phyloP scores from a whole-genome alignment of 805 yeast genomes.

The Ogataea siamensis region DNA sequence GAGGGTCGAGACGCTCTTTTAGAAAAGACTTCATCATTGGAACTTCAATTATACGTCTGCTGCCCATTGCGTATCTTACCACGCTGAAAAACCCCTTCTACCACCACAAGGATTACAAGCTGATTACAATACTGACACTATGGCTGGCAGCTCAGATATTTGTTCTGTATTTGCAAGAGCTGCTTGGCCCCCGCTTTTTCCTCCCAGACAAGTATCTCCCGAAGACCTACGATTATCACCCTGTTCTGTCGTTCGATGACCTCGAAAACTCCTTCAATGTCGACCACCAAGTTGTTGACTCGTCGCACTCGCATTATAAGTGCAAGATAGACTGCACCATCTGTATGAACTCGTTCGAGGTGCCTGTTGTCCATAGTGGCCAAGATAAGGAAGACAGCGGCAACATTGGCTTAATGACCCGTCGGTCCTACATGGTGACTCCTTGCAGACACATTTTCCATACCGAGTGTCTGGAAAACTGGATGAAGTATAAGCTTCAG shows the following conservation, averaged over 20 bases:
- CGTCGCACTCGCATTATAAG: slow-evolving; percentile 32
- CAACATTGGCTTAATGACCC: slow-evolving; percentile 28
- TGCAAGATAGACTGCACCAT: slow-evolving; percentile 78
- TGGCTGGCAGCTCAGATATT: slow-evolving; percentile 66
- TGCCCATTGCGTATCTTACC: slow-evolving; percentile 62
- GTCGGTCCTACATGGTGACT: slow-evolving; percentile 70
- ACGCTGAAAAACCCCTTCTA: slow-evolving; percentile 57
- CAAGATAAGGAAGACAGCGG: slow-evolving; percentile 16
- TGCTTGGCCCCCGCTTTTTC: slow-evolving; percentile 80
- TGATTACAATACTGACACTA: slow-evolving; percentile 43
- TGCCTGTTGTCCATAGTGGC: slow-evolving; percentile 42
- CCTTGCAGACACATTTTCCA: slow-evolving; percentile 93
- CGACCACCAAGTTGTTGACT: slow-evolving; percentile 43
- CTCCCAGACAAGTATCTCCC: slow-evolving; percentile 72
- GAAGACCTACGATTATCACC: slow-evolving; percentile 83
- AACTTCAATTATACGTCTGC: slow-evolving; percentile 56
- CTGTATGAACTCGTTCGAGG: slow-evolving; percentile 78
- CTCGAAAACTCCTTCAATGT: slow-evolving; percentile 60
- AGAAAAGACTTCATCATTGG: slow-evolving; percentile 76
- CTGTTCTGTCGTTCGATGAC: slow-evolving; percentile 55
- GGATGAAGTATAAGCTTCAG: slow-evolving; percentile 92
- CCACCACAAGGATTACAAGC: slow-evolving; percentile 59
- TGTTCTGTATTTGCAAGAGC: slow-evolving; percentile 59
- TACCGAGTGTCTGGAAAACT: slow-evolving; percentile 79
- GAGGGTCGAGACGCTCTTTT: slow-evolving; percentile 67